Evolutionary conservation across 495 filamentous ascomycete genomes (phyloP).

Genomic region (Hypoxylon trugodes): DNA sequence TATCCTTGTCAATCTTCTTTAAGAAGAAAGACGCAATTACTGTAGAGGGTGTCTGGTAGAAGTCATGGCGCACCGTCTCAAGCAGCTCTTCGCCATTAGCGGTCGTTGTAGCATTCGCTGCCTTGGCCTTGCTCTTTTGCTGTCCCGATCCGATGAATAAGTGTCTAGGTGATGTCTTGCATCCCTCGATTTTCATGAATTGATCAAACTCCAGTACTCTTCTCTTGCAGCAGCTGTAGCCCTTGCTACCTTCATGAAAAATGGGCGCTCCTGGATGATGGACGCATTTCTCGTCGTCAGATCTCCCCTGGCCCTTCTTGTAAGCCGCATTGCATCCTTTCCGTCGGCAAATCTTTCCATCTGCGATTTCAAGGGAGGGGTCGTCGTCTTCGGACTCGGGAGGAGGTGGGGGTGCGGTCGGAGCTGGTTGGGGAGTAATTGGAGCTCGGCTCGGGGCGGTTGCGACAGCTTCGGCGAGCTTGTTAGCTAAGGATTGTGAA

Average conservation of each 20-base stretch:
- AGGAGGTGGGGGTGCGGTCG: slow-evolving; percentile 68
- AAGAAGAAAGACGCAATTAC: slow-evolving; percentile 94
- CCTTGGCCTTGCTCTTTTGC: slow-evolving; percentile 65
- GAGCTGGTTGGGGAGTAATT: slow-evolving; percentile 62
- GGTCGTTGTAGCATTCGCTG: slow-evolving; percentile 42
- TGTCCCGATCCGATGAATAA: slow-evolving; percentile 81
- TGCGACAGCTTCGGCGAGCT: slow-evolving; percentile 49
- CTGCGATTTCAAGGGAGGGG: slow-evolving; percentile 70
- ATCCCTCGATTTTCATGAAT: slow-evolving; percentile 94
- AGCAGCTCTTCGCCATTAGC: slow-evolving; percentile 65
- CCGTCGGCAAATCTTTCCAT: slow-evolving; percentile 79
- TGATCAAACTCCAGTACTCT: slow-evolving; percentile 96
- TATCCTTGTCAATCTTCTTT: slow-evolving; percentile 92
- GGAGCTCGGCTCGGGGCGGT: slow-evolving; percentile 58
- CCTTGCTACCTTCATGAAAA: slow-evolving; percentile 98
- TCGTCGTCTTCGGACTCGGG: slow-evolving; percentile 92
- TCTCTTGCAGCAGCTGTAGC: slow-evolving; percentile 95
- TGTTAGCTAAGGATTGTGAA: slow-evolving; percentile 43
- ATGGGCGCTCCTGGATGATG: slow-evolving; percentile 88
- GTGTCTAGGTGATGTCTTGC: slow-evolving; percentile 81
- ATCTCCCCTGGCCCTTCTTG: slow-evolving; percentile 61
- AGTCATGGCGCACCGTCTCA: slow-evolving; percentile 83
- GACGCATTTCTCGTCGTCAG: slow-evolving; percentile 78
- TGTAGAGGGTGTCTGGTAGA: slow-evolving; percentile 87
- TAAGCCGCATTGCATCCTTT: slow-evolving; percentile 75